Evolutionary conservation across 768 basidiomycete species (phyloP).

Genomic region (Amanita subjunquillea): DNA sequence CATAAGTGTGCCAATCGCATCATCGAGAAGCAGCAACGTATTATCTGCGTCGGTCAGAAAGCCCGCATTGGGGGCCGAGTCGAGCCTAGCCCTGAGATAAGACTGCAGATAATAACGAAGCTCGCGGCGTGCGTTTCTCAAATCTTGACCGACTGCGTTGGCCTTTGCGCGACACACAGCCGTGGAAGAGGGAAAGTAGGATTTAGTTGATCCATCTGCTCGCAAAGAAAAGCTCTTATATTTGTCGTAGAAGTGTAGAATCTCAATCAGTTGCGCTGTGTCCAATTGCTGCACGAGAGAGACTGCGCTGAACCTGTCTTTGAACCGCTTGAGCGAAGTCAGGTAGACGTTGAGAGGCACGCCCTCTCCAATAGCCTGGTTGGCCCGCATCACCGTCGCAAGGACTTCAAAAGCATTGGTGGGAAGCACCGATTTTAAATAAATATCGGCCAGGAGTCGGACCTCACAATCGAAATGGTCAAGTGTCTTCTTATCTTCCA

Average conservation of each 20-base stretch:
- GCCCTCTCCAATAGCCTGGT: conserved; percentile 7
- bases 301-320: conserved; percentile 1
- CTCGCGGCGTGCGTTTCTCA: background rate
- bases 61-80: background rate
- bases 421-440: conserved; percentile 2
- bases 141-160: background rate
- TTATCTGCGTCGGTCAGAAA: background rate
- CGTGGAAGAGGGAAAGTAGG: background rate
- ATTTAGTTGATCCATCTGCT: background rate
- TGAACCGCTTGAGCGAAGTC: conserved; percentile 8
- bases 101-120: background rate
- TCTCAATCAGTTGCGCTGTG: background rate
- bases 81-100: background rate
- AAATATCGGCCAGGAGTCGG: background rate
- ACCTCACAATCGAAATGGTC: background rate
- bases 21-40: background rate
- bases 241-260: conserved; percentile 1
- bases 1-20: background rate
- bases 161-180: background rate
- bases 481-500: background rate
- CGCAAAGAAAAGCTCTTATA: background rate
- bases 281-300: conserved; percentile 3
- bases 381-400: conserved; percentile 7
- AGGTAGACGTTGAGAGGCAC: conserved; percentile 9
- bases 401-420: conserved; percentile 8